Conservation (phyloP, 345 rosid species). For the Syzygium grande region DNA sequence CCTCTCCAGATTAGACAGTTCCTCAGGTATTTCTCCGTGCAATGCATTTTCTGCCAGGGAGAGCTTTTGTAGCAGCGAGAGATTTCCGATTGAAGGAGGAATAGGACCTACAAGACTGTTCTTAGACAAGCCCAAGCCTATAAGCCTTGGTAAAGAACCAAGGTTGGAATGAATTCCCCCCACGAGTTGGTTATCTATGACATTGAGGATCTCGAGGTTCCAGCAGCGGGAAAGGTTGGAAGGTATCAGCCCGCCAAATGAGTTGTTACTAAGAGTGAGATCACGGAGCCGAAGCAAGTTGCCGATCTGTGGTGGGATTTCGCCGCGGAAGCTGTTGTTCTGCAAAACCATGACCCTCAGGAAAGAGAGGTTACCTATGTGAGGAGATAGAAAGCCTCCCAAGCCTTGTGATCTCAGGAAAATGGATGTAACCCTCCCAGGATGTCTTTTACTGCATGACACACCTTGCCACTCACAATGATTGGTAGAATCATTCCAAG, state of each 20-base stretch:
- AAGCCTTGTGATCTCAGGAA: rapidly evolving
- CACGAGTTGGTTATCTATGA: background rate
- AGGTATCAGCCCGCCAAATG: background rate
- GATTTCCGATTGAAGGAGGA: background rate
- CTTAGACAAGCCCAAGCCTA: rapidly evolving
- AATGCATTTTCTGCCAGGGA: background rate
- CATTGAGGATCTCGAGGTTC: rapidly evolving
- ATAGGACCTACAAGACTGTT: background rate
- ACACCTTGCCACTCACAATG: background rate
- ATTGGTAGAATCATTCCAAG: background rate
- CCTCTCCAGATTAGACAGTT: background rate
- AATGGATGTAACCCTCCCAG: background rate
- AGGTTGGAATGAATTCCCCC: background rate
- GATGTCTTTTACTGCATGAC: background rate
- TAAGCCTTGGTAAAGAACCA: background rate
- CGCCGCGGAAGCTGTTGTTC: rapidly evolving
- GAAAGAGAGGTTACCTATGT: background rate
- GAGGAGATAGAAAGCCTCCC: background rate
- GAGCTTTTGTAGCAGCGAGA: background rate
- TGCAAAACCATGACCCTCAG: background rate
- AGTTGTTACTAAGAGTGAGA: background rate
- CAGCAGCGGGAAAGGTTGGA: background rate
- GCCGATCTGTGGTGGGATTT: background rate
- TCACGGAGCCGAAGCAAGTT: background rate
- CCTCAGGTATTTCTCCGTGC: background rate